phyloP scores from a whole-genome alignment of 2,329 filamentous ascomycete species.

The Huntiella omanensis region DNA sequence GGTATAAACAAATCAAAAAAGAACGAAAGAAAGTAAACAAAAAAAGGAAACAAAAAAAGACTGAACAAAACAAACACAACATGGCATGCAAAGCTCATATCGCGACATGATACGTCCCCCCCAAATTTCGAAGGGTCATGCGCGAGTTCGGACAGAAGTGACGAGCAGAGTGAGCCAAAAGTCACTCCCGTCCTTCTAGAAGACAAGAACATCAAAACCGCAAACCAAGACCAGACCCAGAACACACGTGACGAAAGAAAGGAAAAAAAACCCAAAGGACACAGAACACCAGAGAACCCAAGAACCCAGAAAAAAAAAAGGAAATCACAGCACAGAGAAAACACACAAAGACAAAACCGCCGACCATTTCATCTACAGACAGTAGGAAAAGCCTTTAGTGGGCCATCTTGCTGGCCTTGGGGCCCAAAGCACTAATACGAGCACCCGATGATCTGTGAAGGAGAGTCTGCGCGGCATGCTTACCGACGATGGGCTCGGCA shows the following conservation, averaged over 20 bases:
- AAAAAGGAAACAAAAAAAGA: conserved; percentile 1
- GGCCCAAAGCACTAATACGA: conserved; percentile 43
- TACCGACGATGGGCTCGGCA: conserved; percentile 33
- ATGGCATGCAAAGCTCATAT: conserved; percentile 12
- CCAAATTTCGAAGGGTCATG: neutral
- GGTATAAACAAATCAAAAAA: conserved; percentile 9
- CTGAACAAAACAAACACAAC: conserved; percentile 6
- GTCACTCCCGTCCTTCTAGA: neutral
- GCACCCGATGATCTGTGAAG: conserved; percentile 44
- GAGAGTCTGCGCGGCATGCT: conserved; percentile 34
- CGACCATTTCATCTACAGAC: neutral
- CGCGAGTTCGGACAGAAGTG: conserved; percentile 5
- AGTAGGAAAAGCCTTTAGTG: neutral
- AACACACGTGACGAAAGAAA: neutral
- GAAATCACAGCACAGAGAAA: neutral
- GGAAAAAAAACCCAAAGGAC: neutral
- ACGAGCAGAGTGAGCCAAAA: neutral
- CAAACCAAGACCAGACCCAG: conserved; percentile 2
- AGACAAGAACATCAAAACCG: conserved; percentile 2
- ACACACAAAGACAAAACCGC: neutral
- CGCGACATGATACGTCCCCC: conserved; percentile 2
- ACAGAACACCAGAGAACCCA: neutral
- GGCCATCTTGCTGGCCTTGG: conserved; percentile 15
- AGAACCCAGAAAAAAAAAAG: neutral
- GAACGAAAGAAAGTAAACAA: conserved; percentile 6